Conservation (phyloP, 805 yeast genomes). For the Metschnikowia rubicola region DNA sequence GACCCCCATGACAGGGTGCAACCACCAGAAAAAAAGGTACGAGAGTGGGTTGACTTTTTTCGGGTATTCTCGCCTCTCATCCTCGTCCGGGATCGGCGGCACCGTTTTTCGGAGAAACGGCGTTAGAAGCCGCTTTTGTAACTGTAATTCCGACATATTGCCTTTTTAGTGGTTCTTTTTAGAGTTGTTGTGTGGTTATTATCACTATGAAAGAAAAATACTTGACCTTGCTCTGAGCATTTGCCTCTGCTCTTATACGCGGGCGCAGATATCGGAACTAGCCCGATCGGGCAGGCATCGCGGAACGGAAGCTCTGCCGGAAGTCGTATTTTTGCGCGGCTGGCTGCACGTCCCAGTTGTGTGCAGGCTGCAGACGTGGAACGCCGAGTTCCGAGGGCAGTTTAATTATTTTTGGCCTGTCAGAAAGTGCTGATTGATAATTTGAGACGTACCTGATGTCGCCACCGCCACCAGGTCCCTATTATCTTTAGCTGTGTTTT, state of each 20-base stretch:
- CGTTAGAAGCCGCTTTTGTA: slow-evolving; percentile 34
- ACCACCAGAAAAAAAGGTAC: slow-evolving; percentile 61
- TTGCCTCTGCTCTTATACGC: slow-evolving; percentile 1
- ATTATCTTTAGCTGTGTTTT: no score
- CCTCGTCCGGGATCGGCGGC: slow-evolving; percentile 49
- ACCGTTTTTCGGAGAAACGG: slow-evolving; percentile 36
- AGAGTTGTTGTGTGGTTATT: not conserved
- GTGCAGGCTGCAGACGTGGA: no score
- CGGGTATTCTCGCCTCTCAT: slow-evolving; percentile 49
- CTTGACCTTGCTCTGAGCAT: not conserved
- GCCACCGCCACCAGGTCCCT: no score
- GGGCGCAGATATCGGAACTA: slow-evolving; percentile 12
- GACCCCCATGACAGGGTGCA: slow-evolving; percentile 54
- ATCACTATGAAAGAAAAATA: not conserved
- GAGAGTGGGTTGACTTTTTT: slow-evolving; percentile 38
- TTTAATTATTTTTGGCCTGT: not conserved
- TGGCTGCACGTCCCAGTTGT: not conserved
- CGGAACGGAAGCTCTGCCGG: slow-evolving; percentile 5
- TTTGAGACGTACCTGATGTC: no score
- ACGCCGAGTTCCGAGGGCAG: not conserved
- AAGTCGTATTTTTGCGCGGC: slow-evolving; percentile 1
- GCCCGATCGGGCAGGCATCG: slow-evolving; percentile 4
- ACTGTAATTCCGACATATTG: slow-evolving; percentile 14
- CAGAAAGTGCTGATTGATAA: no score
- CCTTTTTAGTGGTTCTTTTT: not conserved